Conservation (phyloP, 805 yeast genomes). For the Wickerhamomyces mucosus region DNA sequence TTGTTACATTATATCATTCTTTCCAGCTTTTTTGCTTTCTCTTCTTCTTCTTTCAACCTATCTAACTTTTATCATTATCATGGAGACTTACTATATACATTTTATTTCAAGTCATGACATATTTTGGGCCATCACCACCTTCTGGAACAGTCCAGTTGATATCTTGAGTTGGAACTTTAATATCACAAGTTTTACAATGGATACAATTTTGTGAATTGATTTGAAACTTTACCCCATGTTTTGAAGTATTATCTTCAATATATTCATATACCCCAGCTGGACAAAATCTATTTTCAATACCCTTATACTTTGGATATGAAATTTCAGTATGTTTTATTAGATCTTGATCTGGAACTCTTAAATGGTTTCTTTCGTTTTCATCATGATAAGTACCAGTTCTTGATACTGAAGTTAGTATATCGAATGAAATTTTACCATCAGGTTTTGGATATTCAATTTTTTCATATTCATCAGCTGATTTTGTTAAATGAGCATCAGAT, state of each 20-base stretch:
- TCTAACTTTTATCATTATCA: background rate
- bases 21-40: too few relatives aligned
- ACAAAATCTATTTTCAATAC: constrained; percentile 87
- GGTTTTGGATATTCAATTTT: constrained; percentile 89
- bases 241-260: constrained; percentile 47
- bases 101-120: constrained; percentile 56
- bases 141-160: constrained; percentile 97
- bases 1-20: background rate
- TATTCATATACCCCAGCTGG: constrained; percentile 99
- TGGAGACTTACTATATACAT: background rate
- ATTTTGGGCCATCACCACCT: constrained; percentile 98
- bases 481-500: constrained; percentile 68
- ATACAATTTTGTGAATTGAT: constrained; percentile 96
- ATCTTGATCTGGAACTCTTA: constrained; percentile 59
- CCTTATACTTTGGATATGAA: constrained; percentile 70
- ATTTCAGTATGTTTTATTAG: constrained; percentile 53
- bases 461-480: constrained; percentile 51
- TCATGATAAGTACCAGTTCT: constrained; percentile 95
- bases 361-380: constrained; percentile 88
- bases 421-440: constrained; percentile 88
- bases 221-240: constrained; percentile 70
- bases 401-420: constrained; percentile 86
- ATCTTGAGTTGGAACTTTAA: constrained; percentile 91
- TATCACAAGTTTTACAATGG: constrained; percentile 97
- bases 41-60: background rate